A percentile compares a stretch with the other conserved stretches of the same genome.
These are phyloP conservation scores for Coniferiporia sulphurascens DNA, from an alignment of 1,284 basidiomycete species.

Conservation along the genomic window DNA sequence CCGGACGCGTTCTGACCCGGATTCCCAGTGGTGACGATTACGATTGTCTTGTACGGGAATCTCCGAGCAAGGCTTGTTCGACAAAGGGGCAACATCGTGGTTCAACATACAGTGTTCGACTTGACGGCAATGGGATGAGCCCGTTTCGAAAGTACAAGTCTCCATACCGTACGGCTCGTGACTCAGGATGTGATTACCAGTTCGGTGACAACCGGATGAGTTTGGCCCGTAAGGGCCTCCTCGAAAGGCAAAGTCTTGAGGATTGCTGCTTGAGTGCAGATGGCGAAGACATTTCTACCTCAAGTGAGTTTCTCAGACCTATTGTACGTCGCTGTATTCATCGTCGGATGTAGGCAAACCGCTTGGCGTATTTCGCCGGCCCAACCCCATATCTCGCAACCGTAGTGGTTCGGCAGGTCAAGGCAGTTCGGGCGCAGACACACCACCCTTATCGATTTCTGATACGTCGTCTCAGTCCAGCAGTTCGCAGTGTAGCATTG, in stretches of 20 bases:
- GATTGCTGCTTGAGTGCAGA: constrained; percentile 56
- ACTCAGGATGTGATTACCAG: constrained; percentile 44
- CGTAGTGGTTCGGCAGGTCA: constrained; percentile 63
- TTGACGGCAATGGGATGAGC: background rate
- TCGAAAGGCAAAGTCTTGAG: constrained; percentile 64
- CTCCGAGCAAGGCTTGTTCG: constrained; percentile 40
- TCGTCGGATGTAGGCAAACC: constrained; percentile 25
- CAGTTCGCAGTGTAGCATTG: constrained; percentile 71
- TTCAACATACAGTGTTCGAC: constrained; percentile 34
- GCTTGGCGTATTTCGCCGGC: constrained; percentile 52
- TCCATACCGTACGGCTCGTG: constrained; percentile 35
- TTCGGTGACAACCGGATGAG: constrained; percentile 69
- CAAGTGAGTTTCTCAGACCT: constrained; percentile 35
- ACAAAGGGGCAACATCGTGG: constrained; percentile 57
- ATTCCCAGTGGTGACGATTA: constrained; percentile 27
- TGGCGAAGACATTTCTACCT: constrained; percentile 54
- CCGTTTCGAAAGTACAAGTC: constrained; percentile 23
- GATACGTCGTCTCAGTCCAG: constrained; percentile 62
- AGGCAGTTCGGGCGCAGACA: constrained; percentile 58
- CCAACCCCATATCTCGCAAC: constrained; percentile 46
- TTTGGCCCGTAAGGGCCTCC: constrained; percentile 50
- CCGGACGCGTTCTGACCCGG: constrained; percentile 27
- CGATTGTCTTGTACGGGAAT: constrained; percentile 30
- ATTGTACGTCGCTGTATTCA: constrained; percentile 32
- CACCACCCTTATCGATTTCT: constrained; percentile 61